Evolutionary conservation across 306 rosid genomes (phyloP).

Genomic region (Betula pendula): DNA sequence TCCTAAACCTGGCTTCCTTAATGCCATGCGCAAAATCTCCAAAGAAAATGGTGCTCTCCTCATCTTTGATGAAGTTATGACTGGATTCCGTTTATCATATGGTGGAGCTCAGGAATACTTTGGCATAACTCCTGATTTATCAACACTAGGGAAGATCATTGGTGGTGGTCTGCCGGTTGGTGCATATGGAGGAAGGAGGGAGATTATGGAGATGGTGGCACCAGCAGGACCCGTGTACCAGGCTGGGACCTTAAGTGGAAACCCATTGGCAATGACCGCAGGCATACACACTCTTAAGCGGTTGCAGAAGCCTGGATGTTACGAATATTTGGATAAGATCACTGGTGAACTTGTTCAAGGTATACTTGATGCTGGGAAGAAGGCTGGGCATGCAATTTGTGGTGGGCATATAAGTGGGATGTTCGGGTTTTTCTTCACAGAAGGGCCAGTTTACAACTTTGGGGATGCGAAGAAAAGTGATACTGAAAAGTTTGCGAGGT

Average conservation of each 20-base stretch:
- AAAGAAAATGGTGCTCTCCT: constrained; percentile 72
- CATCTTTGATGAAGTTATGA: constrained; percentile 91
- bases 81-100: constrained; percentile 90
- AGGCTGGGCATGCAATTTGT: constrained; percentile 84
- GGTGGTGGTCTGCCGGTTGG: constrained; percentile 98
- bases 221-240: constrained; percentile 98
- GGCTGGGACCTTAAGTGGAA: constrained; percentile 93
- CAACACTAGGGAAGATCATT: constrained; percentile 90
- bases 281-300: constrained; percentile 89
- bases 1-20: constrained; percentile 69
- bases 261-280: constrained; percentile 98
- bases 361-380: constrained; percentile 73
- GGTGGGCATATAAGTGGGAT: constrained; percentile 89
- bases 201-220: constrained; percentile 94
- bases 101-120: constrained; percentile 97
- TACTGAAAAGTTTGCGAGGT: constrained; percentile 69
- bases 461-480: constrained; percentile 86
- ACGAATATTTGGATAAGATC: constrained; percentile 68
- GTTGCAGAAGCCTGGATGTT: constrained; percentile 75
- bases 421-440: constrained; percentile 95
- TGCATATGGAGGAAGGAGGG: constrained; percentile 92
- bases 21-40: constrained; percentile 64
- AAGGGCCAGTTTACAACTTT: constrained; percentile 84
- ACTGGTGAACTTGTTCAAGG: constrained; percentile 79
- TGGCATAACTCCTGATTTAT: constrained; percentile 76